Conservation (phyloP, 495 filamentous ascomycete species). For the Lentithecium fluviatile region DNA sequence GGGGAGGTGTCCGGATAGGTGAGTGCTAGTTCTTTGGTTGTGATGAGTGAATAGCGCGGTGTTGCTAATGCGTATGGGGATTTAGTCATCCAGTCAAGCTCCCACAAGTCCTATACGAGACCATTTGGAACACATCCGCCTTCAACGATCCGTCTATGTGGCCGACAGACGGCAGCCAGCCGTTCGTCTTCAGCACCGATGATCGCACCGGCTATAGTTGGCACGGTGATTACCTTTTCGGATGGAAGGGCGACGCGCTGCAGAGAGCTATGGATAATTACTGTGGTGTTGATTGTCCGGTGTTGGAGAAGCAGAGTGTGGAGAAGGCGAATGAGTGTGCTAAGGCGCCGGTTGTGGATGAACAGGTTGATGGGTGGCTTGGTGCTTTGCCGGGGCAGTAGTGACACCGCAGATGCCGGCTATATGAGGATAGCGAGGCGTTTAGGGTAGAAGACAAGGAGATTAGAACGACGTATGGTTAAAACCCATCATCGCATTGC, state of each 20-base stretch:
- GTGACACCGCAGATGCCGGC: too few relatives aligned
- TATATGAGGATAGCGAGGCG: too few relatives aligned
- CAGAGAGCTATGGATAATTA: constrained; percentile 44
- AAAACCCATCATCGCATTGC: too few relatives aligned
- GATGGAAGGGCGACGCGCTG: constrained; percentile 51
- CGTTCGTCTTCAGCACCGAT: constrained; percentile 33
- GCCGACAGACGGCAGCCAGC: constrained; percentile 35
- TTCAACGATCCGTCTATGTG: constrained; percentile 35
- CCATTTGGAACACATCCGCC: constrained; percentile 33
- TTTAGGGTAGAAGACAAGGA: too few relatives aligned
- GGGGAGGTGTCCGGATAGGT: constrained; percentile 30
- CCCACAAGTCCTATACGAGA: constrained; percentile 35
- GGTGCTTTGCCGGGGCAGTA: too few relatives aligned
- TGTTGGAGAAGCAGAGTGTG: constrained; percentile 29
- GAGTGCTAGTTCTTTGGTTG: too few relatives aligned
- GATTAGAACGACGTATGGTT: too few relatives aligned
- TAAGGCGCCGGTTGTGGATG: constrained; percentile 17
- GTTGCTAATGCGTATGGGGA: too few relatives aligned
- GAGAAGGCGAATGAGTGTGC: constrained; percentile 29
- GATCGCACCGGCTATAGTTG: constrained; percentile 45
- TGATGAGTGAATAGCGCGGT: too few relatives aligned
- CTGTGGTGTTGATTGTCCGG: constrained; percentile 10
- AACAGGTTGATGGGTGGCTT: constrained; percentile 25
- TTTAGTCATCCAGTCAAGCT: constrained; percentile 32
- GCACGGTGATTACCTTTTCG: constrained; percentile 50